Percentiles rank a stretch among this genome's conserved stretches.
These are phyloP conservation scores for Cladophialophora bantiana DNA, from an alignment of 2,329 filamentous ascomycete species.

Conservation along the genomic window DNA sequence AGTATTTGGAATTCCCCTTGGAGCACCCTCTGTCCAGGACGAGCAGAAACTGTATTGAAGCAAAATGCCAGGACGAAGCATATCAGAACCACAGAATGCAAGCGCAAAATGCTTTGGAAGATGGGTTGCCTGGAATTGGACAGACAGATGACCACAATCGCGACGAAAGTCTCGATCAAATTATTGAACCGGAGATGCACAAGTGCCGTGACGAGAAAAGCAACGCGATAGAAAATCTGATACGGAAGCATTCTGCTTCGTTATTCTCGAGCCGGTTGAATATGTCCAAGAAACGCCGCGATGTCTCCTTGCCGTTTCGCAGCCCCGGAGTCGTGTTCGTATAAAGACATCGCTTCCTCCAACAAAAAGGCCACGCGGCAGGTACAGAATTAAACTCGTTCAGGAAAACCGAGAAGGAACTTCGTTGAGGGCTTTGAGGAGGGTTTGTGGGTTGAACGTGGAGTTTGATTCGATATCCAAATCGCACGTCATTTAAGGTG, in stretches of 20 bases:
- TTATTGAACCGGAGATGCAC: constrained; percentile 33
- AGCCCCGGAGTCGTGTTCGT: background rate
- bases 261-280: background rate
- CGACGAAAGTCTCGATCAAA: constrained; percentile 17
- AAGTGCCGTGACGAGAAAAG: constrained; percentile 29
- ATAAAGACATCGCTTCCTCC: background rate
- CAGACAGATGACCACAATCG: constrained; percentile 16
- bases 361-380: background rate
- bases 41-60: constrained; percentile 32
- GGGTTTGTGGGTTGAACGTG: background rate
- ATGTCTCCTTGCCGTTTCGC: background rate
- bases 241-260: constrained; percentile 16
- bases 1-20: background rate
- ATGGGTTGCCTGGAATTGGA: constrained; percentile 23
- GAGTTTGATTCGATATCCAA: background rate
- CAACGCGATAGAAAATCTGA: constrained; percentile 23
- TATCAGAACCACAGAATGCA: constrained; percentile 30
- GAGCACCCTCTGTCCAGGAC: constrained; percentile 11
- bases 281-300: background rate
- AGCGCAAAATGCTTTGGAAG: constrained; percentile 21
- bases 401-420: background rate
- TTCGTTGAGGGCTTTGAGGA: background rate
- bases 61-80: constrained; percentile 32
- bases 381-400: background rate
- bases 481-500: background rate